Evolutionary conservation across 768 basidiomycete species (phyloP).

Genomic region (Leccinellum albellum): DNA sequence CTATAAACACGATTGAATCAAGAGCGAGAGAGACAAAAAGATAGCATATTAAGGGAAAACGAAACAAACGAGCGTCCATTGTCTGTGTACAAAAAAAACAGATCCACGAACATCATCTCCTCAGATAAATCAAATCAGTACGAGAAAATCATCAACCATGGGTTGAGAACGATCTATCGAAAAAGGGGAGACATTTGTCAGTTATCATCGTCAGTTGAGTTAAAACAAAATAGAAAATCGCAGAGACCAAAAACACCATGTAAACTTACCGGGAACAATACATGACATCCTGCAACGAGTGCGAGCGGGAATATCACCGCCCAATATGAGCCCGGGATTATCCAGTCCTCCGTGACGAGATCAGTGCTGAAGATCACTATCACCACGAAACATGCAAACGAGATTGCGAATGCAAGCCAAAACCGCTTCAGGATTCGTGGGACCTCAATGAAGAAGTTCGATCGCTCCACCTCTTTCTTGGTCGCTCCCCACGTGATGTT

Average conservation of each 20-base stretch:
- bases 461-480: constrained; percentile 81
- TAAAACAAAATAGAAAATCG: not conserved
- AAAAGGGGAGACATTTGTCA: not conserved
- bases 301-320: constrained; percentile 73
- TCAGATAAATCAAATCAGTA: constrained; percentile 27
- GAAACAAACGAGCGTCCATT: not conserved
- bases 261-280: constrained; percentile 67
- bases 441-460: constrained; percentile 89
- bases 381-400: constrained; percentile 44
- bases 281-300: constrained; percentile 62
- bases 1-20: not conserved
- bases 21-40: not conserved
- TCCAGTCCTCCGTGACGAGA: constrained; percentile 61
- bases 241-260: not conserved
- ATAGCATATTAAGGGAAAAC: not conserved
- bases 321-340: constrained; percentile 60
- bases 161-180: constrained; percentile 73
- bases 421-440: constrained; percentile 81
- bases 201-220: not conserved
- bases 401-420: constrained; percentile 59
- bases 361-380: constrained; percentile 53
- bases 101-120: not conserved
- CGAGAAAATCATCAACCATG: constrained; percentile 85
- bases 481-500: constrained; percentile 60
- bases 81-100: not conserved